Evolutionary conservation across 768 basidiomycete species (phyloP).

Genomic region (Leucosporidium creatinivorum): DNA sequence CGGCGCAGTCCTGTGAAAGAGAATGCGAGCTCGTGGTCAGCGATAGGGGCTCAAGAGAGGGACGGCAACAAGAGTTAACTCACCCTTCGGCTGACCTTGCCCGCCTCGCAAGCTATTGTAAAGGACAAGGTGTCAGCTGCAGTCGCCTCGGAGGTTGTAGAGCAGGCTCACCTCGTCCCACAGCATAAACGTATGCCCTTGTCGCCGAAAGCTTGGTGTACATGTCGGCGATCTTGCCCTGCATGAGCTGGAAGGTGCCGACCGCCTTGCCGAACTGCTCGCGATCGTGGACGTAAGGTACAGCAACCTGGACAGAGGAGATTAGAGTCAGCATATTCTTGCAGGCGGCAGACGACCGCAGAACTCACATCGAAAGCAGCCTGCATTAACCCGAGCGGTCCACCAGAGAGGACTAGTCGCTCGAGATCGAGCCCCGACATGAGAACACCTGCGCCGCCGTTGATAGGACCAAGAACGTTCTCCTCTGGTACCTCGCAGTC

Average conservation of each 20-base stretch:
- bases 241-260: slow-evolving; percentile 91
- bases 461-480: slow-evolving; percentile 72
- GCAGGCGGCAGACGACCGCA: slow-evolving; percentile 64
- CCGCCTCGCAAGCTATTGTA: slow-evolving; percentile 32
- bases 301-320: slow-evolving; percentile 9
- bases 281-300: slow-evolving; percentile 75
- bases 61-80: slow-evolving; percentile 4
- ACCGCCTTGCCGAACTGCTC: slow-evolving; percentile 83
- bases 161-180: slow-evolving; percentile 65
- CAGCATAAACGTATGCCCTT: slow-evolving; percentile 84
- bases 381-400: slow-evolving; percentile 94
- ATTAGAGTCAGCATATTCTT: not conserved
- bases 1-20: slow-evolving; percentile 72
- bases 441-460: slow-evolving; percentile 73
- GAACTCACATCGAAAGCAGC: slow-evolving; percentile 66
- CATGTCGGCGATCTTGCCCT: slow-evolving; percentile 54
- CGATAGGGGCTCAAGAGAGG: not conserved
- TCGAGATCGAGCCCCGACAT: slow-evolving; percentile 94
- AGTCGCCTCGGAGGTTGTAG: too few species aligned
- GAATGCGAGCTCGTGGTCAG: not conserved
- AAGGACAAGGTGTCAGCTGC: not conserved
- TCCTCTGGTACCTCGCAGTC: slow-evolving; percentile 73
- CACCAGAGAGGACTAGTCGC: slow-evolving; percentile 81
- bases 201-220: slow-evolving; percentile 75
- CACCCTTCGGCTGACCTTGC: slow-evolving; percentile 41